Percentiles rank a stretch among this genome's conserved stretches.
These are phyloP conservation scores for Madurella fahalii DNA, from an alignment of 2,329 filamentous ascomycete species.

Conservation along the genomic window DNA sequence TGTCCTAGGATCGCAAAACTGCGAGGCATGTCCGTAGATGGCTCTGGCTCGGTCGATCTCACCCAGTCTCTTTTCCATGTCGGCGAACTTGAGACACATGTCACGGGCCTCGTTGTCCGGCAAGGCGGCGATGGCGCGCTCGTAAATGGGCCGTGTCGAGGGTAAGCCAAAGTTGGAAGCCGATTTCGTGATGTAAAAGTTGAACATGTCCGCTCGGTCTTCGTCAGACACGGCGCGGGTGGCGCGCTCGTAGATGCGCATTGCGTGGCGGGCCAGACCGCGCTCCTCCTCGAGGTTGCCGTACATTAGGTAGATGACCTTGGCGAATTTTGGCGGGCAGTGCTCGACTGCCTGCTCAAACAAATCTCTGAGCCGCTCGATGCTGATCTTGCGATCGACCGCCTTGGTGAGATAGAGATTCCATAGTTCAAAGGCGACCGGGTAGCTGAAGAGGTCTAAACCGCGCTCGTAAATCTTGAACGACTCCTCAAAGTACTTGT, in stretches of 20 bases:
- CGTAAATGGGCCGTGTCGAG: slow-evolving; percentile 92
- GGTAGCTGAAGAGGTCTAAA: slow-evolving; percentile 96
- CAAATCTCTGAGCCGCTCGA: slow-evolving; percentile 87
- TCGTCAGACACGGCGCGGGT: slow-evolving; percentile 93
- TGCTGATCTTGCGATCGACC: slow-evolving; percentile 91
- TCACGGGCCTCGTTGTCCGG: slow-evolving; percentile 90
- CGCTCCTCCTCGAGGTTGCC: slow-evolving; percentile 94
- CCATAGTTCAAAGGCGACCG: slow-evolving; percentile 97
- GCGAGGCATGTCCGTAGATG: slow-evolving; percentile 93
- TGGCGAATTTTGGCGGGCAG: slow-evolving; percentile 92
- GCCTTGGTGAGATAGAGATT: slow-evolving; percentile 97
- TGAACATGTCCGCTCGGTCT: slow-evolving; percentile 95
- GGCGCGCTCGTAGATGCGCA: slow-evolving; percentile 98
- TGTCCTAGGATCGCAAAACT: slow-evolving; percentile 94
- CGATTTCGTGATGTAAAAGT: slow-evolving; percentile 98
- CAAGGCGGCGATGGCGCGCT: slow-evolving; percentile 88
- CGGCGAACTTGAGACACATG: slow-evolving; percentile 97
- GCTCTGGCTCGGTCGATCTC: slow-evolving; percentile 84
- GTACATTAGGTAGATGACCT: slow-evolving; percentile 96
- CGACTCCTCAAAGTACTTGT: slow-evolving; percentile 92
- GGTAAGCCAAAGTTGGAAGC: slow-evolving; percentile 96
- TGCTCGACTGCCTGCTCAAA: slow-evolving; percentile 97
- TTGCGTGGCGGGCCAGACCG: slow-evolving; percentile 89
- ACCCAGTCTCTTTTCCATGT: slow-evolving; percentile 53
- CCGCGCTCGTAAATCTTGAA: slow-evolving; percentile 98